Evolutionary conservation across 1,284 basidiomycete species (phyloP).

Genomic region (Malassezia sympodialis): DNA sequence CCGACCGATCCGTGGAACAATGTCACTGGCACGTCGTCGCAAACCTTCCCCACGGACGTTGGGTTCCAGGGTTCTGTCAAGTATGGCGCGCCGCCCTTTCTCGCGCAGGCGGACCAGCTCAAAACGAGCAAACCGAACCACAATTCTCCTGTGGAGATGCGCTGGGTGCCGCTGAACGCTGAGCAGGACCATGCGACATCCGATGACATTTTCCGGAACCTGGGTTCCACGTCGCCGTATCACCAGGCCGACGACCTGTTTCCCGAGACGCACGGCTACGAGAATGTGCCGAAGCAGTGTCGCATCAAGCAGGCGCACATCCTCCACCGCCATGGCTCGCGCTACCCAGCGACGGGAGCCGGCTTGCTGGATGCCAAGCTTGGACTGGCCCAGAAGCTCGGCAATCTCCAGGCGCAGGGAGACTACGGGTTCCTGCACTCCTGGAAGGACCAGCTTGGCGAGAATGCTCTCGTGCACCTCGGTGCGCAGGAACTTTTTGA

Average conservation of each 20-base stretch:
- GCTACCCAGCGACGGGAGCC: slow-evolving; percentile 25
- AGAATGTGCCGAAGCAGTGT: slow-evolving; percentile 19
- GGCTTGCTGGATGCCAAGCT: background rate
- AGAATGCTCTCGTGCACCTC: slow-evolving; percentile 69
- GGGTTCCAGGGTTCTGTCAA: slow-evolving; percentile 26
- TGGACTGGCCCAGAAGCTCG: background rate
- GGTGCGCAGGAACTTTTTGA: slow-evolving; percentile 61
- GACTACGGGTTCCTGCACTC: slow-evolving; percentile 63
- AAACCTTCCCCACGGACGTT: slow-evolving; percentile 37
- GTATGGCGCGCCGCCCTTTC: slow-evolving; percentile 27
- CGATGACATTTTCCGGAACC: slow-evolving; percentile 27
- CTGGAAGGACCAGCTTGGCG: slow-evolving; percentile 53
- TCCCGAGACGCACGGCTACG: slow-evolving; percentile 6
- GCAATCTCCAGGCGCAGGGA: slow-evolving; percentile 51
- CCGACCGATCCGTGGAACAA: slow-evolving; percentile 1
- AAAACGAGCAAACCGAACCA: slow-evolving; percentile 10
- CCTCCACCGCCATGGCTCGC: slow-evolving; percentile 39
- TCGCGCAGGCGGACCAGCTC: slow-evolving; percentile 26
- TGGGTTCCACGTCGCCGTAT: slow-evolving; percentile 18
- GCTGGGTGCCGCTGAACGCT: slow-evolving; percentile 21
- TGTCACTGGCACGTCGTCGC: slow-evolving; percentile 11
- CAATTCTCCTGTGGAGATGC: slow-evolving; percentile 20
- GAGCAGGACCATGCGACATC: slow-evolving; percentile 16
- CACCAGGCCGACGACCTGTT: slow-evolving; percentile 8
- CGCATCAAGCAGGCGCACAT: slow-evolving; percentile 34